Conservation (phyloP, 2,329 filamentous ascomycete species). For the Achaetomium macrosporum region DNA sequence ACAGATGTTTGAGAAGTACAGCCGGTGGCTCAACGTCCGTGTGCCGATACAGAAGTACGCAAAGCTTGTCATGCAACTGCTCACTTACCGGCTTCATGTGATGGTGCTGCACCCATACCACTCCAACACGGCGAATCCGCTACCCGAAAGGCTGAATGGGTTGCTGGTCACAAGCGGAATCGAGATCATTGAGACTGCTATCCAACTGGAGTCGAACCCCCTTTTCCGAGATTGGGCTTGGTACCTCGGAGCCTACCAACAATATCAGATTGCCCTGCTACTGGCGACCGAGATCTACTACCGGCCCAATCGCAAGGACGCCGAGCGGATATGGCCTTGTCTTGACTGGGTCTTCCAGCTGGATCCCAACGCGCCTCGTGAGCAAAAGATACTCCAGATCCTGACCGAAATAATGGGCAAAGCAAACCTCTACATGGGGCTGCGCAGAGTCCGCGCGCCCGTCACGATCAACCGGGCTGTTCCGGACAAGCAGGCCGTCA, state of each 20-base stretch:
- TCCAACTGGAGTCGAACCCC: constrained; percentile 40
- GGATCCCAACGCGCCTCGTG: constrained; percentile 43
- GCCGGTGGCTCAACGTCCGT: constrained; percentile 53
- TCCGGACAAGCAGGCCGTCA: constrained; percentile 33
- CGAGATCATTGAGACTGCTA: constrained; percentile 43
- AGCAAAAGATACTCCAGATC: constrained; percentile 55
- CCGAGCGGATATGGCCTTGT: constrained; percentile 62
- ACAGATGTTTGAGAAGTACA: constrained; percentile 60
- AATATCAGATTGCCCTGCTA: constrained; percentile 65
- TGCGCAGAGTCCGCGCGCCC: constrained; percentile 53
- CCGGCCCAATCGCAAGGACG: constrained; percentile 50
- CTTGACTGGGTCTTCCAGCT: constrained; percentile 67
- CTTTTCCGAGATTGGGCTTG: constrained; percentile 57
- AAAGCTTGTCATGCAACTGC: constrained; percentile 58
- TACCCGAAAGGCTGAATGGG: constrained; percentile 59
- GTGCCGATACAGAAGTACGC: constrained; percentile 59
- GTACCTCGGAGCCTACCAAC: constrained; percentile 66
- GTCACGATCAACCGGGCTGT: constrained; percentile 37
- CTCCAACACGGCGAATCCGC: constrained; percentile 35
- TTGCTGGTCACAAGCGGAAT: constrained; percentile 59
- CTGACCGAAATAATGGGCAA: constrained; percentile 58
- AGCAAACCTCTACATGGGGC: constrained; percentile 51
- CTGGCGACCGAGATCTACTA: constrained; percentile 62
- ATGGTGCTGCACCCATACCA: constrained; percentile 66
- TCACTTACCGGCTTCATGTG: constrained; percentile 57